phyloP scores from a whole-genome alignment of 331 rosid genomes.

The Stylosanthes scabra region DNA sequence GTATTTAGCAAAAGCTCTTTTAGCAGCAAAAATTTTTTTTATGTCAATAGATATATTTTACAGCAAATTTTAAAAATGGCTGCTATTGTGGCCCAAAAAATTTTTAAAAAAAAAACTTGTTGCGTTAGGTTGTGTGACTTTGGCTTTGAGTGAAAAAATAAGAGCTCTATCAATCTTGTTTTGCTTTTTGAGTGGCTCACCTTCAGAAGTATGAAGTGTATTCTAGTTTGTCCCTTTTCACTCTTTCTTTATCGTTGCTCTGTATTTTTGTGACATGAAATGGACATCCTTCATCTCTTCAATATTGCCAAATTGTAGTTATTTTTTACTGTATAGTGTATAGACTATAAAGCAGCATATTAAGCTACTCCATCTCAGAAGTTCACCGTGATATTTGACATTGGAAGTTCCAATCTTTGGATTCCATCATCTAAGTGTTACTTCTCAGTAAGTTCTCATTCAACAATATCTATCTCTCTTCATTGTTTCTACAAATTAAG shows the following conservation, averaged over 20 bases:
- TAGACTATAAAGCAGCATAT: too few relatives aligned
- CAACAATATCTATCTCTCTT: not conserved
- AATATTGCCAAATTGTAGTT: too few relatives aligned
- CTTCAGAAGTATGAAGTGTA: slow-evolving; percentile 12
- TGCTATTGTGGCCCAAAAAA: too few relatives aligned
- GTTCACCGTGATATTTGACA: slow-evolving; percentile 69
- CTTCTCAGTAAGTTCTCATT: slow-evolving; percentile 52
- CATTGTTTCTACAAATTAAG: slow-evolving; percentile 8
- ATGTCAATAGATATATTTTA: too few relatives aligned
- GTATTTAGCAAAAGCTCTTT: too few relatives aligned
- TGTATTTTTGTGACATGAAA: not conserved
- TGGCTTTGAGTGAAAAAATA: too few relatives aligned
- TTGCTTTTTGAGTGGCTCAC: not conserved
- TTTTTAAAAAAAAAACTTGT: too few relatives aligned
- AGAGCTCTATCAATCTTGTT: too few relatives aligned
- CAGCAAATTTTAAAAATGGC: too few relatives aligned
- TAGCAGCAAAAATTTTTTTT: too few relatives aligned
- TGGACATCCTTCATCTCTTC: not conserved
- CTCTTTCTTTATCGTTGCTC: slow-evolving; percentile 3
- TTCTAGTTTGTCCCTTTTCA: not conserved
- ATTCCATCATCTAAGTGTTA: slow-evolving; percentile 76
- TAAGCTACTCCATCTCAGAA: slow-evolving; percentile 60
- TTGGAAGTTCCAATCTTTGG: slow-evolving; percentile 80
- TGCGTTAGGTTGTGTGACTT: too few relatives aligned
- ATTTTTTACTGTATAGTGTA: too few relatives aligned